Conservation (phyloP, 2,329 filamentous ascomycete species). For the Stachybotrys echinatus region DNA sequence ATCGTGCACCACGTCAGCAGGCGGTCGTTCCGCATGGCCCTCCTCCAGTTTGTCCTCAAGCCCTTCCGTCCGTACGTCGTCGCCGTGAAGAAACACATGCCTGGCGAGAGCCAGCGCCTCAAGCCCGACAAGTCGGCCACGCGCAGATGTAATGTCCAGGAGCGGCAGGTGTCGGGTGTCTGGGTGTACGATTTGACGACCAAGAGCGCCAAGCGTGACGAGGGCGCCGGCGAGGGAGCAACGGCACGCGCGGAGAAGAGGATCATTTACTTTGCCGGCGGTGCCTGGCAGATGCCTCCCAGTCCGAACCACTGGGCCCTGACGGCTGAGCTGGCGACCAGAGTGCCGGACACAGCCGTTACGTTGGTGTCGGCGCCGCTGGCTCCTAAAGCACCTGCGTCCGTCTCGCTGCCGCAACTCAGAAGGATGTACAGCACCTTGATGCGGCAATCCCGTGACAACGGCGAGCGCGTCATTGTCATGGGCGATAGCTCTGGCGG, state of each 20-base stretch:
- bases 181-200: conserved; percentile 20
- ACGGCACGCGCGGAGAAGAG: background rate
- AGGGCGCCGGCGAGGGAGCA: background rate
- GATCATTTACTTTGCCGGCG: conserved; percentile 51
- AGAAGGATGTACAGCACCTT: conserved; percentile 36
- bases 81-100: conserved; percentile 1
- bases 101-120: conserved; percentile 9
- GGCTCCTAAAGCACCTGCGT: conserved; percentile 46
- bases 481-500: conserved; percentile 52
- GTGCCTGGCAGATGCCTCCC: conserved; percentile 49
- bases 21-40: background rate
- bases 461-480: conserved; percentile 37
- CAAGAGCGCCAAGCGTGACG: background rate
- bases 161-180: conserved; percentile 12
- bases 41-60: conserved; percentile 9
- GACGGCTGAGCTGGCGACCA: conserved; percentile 35
- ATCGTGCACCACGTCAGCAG: background rate
- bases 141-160: conserved; percentile 12
- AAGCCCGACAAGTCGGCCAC: conserved; percentile 4
- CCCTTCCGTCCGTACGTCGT: conserved; percentile 10
- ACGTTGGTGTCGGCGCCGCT: conserved; percentile 48
- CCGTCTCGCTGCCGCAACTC: conserved; percentile 40
- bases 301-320: conserved; percentile 47
- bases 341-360: conserved; percentile 33
- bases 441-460: conserved; percentile 28